These are phyloP conservation scores for Saccharomycopsis sp. DNA, from an alignment of 805 yeast genomes.

Conservation along the genomic window DNA sequence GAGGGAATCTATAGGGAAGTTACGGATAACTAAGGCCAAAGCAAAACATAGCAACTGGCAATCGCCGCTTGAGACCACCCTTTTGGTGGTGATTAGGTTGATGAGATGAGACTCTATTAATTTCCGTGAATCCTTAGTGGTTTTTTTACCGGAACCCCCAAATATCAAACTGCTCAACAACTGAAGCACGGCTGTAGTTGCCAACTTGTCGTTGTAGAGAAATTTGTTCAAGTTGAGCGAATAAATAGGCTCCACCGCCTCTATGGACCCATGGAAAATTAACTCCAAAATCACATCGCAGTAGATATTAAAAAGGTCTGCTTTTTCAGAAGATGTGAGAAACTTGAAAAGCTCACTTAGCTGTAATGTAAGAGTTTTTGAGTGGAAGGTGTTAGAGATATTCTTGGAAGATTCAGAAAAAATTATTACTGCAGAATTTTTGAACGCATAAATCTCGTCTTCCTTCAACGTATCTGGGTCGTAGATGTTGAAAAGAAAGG, in stretches of 20 bases:
- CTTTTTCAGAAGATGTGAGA: constrained; percentile 18
- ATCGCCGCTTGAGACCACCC: constrained; percentile 16
- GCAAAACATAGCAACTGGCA: constrained; percentile 37
- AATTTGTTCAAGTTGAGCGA: constrained; percentile 27
- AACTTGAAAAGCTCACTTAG: constrained; percentile 27
- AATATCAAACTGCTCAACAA: constrained; percentile 38
- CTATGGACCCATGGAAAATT: constrained; percentile 45
- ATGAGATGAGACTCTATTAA: constrained; percentile 2
- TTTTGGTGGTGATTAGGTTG: constrained; percentile 6
- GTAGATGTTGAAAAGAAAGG: constrained; percentile 30
- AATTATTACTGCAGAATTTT: constrained; percentile 51
- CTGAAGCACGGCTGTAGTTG: constrained; percentile 11
- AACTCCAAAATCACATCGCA: constrained; percentile 53
- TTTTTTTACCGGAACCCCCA: constrained; percentile 65
- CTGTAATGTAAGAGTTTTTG: constrained; percentile 49
- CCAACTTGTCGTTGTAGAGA: constrained; percentile 12
- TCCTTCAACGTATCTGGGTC: constrained; percentile 26
- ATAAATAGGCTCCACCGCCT: constrained; percentile 42
- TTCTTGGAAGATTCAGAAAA: constrained; percentile 71
- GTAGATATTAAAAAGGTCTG: constrained; percentile 36
- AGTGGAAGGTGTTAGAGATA: constrained; percentile 66
- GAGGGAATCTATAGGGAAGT: constrained; percentile 23
- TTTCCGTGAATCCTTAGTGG: constrained; percentile 25
- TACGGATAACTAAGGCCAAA: constrained; percentile 52
- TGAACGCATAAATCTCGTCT: constrained; percentile 41